Evolutionary conservation across 2,329 filamentous ascomycete genomes (phyloP).

Genomic region (Aureobasidium uvarum): DNA sequence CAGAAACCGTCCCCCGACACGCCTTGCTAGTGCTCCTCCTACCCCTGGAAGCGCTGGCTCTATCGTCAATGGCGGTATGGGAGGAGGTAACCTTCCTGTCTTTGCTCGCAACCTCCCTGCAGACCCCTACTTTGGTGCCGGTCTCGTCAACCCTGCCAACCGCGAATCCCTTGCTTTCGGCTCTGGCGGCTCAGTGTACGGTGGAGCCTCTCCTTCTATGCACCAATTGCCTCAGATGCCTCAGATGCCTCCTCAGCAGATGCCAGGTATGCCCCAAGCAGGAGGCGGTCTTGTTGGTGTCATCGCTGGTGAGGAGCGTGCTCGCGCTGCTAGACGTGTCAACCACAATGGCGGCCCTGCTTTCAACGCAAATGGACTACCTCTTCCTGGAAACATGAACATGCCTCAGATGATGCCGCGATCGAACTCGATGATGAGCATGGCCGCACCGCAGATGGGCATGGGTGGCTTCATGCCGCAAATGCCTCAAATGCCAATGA

Average conservation of each 20-base stretch:
- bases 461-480: constrained; percentile 27
- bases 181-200: constrained; percentile 39
- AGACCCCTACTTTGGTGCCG: constrained; percentile 80
- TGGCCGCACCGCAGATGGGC: constrained; percentile 34
- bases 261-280: constrained; percentile 23
- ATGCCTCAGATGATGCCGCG: constrained; percentile 33
- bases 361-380: constrained; percentile 30
- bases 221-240: neutral
- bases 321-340: constrained; percentile 71
- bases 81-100: constrained; percentile 59
- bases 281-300: constrained; percentile 77
- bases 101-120: constrained; percentile 80
- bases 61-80: constrained; percentile 49
- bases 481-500: constrained; percentile 26
- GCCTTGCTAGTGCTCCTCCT: constrained; percentile 55
- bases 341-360: constrained; percentile 53
- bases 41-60: constrained; percentile 51
- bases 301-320: constrained; percentile 80
- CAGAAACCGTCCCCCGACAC: constrained; percentile 71
- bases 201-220: constrained; percentile 35
- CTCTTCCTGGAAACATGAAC: constrained; percentile 38
- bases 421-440: constrained; percentile 38
- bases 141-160: constrained; percentile 68
- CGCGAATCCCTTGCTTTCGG: constrained; percentile 70
- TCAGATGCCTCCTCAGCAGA: constrained; percentile 16